Evolutionary conservation across 1,284 basidiomycete genomes (phyloP).

Genomic region (Melampsora americana): DNA sequence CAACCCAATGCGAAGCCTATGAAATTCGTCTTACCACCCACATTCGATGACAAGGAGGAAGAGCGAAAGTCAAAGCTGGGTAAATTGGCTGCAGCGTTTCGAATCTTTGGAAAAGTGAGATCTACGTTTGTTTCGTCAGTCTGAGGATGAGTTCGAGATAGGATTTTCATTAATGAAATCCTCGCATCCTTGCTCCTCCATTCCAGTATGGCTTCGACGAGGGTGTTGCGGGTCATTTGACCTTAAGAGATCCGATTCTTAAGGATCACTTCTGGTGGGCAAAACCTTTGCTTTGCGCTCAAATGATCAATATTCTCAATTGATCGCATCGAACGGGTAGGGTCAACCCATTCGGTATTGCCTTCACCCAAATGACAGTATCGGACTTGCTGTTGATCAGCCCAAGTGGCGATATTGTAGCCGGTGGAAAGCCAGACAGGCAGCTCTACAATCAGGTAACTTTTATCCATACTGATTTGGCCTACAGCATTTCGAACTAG

Average conservation of each 20-base stretch:
- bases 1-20: slow-evolving; percentile 42
- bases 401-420: slow-evolving; percentile 59
- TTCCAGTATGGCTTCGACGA: slow-evolving; percentile 41
- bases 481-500: neutral
- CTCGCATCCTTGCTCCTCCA: neutral
- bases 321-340: neutral
- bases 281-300: slow-evolving; percentile 52
- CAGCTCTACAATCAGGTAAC: slow-evolving; percentile 49
- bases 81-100: slow-evolving; percentile 59
- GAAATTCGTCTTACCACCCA: slow-evolving; percentile 49
- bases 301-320: slow-evolving; percentile 48
- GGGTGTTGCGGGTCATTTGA: slow-evolving; percentile 63
- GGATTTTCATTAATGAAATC: neutral
- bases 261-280: slow-evolving; percentile 61
- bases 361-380: slow-evolving; percentile 59
- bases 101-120: slow-evolving; percentile 60
- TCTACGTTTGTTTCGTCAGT: slow-evolving; percentile 47
- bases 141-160: neutral
- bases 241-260: slow-evolving; percentile 62
- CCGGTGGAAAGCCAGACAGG: slow-evolving; percentile 54
- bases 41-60: slow-evolving; percentile 56
- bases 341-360: slow-evolving; percentile 46
- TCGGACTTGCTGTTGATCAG: slow-evolving; percentile 59
- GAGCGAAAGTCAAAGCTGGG: slow-evolving; percentile 61
- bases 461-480: neutral